A percentile compares a stretch with the other conserved stretches of the same genome.
Evolutionary conservation across 2,329 filamentous ascomycete genomes (phyloP).

Genomic region (Trichoderma atrobrunneum): DNA sequence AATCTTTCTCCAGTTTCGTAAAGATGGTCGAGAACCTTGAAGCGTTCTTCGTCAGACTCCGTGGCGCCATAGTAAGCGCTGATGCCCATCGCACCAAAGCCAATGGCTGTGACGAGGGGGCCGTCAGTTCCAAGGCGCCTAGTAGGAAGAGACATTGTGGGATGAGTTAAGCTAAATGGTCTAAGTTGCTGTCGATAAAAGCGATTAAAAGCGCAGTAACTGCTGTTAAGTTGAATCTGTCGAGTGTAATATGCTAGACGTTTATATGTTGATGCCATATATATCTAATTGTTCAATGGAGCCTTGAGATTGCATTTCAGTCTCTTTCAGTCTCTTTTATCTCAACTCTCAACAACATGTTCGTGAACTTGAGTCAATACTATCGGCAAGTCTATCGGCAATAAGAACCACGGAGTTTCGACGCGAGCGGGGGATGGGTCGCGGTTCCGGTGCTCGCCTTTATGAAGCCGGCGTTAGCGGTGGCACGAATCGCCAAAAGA

Average conservation of each 20-base stretch:
- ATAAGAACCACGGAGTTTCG: neutral
- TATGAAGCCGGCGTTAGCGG: neutral
- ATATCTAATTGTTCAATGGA: too few species aligned
- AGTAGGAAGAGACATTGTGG: conserved; percentile 12
- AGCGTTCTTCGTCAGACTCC: conserved; percentile 45
- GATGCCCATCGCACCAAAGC: conserved; percentile 54
- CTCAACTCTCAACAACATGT: neutral
- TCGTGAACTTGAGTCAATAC: neutral
- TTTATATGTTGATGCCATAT: neutral
- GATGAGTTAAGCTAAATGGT: too few species aligned
- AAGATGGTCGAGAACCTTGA: conserved; percentile 50
- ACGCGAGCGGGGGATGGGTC: neutral
- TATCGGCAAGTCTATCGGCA: neutral
- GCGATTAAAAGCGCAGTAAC: neutral
- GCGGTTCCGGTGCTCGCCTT: neutral
- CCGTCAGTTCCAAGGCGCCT: conserved; percentile 49
- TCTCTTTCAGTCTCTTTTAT: neutral
- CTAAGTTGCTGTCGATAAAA: neutral
- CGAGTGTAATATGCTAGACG: neutral
- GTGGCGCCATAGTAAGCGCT: conserved; percentile 39
- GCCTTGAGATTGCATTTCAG: neutral
- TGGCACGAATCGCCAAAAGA: neutral
- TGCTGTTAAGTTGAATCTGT: neutral
- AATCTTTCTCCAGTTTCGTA: conserved; percentile 49
- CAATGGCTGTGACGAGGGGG: conserved; percentile 48